Evolutionary conservation across 306 rosid species (phyloP).

Genomic region (Trifolium pratense): DNA sequence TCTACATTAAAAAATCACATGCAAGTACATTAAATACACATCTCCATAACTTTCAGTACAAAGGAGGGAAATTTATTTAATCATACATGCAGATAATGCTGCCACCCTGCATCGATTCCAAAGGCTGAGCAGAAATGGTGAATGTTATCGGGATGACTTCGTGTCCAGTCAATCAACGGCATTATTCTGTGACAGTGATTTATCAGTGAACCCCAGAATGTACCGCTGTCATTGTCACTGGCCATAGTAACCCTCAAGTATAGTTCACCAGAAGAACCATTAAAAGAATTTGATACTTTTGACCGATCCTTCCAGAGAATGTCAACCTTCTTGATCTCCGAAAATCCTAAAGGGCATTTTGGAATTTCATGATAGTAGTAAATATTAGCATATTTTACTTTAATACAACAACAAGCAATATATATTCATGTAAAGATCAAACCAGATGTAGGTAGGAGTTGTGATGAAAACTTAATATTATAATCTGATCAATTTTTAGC

Average conservation of each 20-base stretch:
- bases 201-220: slow-evolving; percentile 70
- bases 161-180: slow-evolving; percentile 89
- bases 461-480: neutral
- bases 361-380: slow-evolving; percentile 34
- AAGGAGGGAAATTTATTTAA: slow-evolving; percentile 16
- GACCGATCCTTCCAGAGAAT: slow-evolving; percentile 74
- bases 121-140: slow-evolving; percentile 64
- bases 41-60: slow-evolving; percentile 33
- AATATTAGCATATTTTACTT: slow-evolving; percentile 22
- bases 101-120: slow-evolving; percentile 87
- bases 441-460: slow-evolving; percentile 20
- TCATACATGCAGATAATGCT: slow-evolving; percentile 66
- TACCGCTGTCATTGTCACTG: slow-evolving; percentile 44
- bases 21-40: slow-evolving; percentile 30
- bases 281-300: slow-evolving; percentile 49
- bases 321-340: slow-evolving; percentile 76
- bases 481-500: neutral
- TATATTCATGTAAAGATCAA: neutral
- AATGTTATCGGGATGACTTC: slow-evolving; percentile 88
- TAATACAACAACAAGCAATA: slow-evolving; percentile 19
- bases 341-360: slow-evolving; percentile 63
- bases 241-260: slow-evolving; percentile 77
- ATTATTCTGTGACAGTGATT: slow-evolving; percentile 66
- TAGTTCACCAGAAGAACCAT: slow-evolving; percentile 71
- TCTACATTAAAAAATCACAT: slow-evolving; percentile 58